Evolutionary conservation across 768 basidiomycete species (phyloP).

Genomic region (Lactifluus piperatus): DNA sequence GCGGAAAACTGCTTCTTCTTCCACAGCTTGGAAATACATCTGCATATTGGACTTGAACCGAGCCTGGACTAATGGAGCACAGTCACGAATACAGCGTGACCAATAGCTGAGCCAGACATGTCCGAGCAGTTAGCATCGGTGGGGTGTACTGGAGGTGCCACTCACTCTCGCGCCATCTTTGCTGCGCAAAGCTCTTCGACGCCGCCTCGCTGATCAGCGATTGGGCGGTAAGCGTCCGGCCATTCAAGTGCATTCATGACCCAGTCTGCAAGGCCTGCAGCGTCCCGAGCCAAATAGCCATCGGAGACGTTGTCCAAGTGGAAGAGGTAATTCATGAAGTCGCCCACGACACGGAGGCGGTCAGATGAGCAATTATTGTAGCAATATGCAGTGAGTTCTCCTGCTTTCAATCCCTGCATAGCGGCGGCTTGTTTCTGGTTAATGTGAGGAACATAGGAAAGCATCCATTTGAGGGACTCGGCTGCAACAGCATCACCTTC

Average conservation of each 20-base stretch:
- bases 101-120: slow-evolving; percentile 44
- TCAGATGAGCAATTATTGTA: slow-evolving; percentile 48
- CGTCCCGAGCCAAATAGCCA: slow-evolving; percentile 61
- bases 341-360: slow-evolving; percentile 62
- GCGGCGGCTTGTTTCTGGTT: slow-evolving; percentile 43
- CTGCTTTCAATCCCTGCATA: slow-evolving; percentile 64
- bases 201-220: background rate
- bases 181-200: slow-evolving; percentile 43
- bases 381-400: slow-evolving; percentile 61
- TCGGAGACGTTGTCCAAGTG: slow-evolving; percentile 75
- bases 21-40: slow-evolving; percentile 72
- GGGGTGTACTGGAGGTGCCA: slow-evolving; percentile 19
- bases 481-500: slow-evolving; percentile 51
- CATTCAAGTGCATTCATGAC: slow-evolving; percentile 67
- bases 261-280: slow-evolving; percentile 47
- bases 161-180: slow-evolving; percentile 67
- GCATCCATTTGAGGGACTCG: slow-evolving; percentile 57
- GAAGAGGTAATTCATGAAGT: slow-evolving; percentile 73
- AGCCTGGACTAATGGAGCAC: slow-evolving; percentile 55
- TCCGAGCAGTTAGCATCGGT: slow-evolving; percentile 5
- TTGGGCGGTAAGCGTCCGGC: slow-evolving; percentile 46
- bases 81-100: slow-evolving; percentile 51
- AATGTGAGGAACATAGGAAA: slow-evolving; percentile 56
- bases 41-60: slow-evolving; percentile 76
- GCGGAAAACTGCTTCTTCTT: slow-evolving; percentile 65